A percentile compares a stretch with the other conserved stretches of the same genome.
Conservation (phyloP, 768 basidiomycete genomes). For the Lactarius psammicola region DNA sequence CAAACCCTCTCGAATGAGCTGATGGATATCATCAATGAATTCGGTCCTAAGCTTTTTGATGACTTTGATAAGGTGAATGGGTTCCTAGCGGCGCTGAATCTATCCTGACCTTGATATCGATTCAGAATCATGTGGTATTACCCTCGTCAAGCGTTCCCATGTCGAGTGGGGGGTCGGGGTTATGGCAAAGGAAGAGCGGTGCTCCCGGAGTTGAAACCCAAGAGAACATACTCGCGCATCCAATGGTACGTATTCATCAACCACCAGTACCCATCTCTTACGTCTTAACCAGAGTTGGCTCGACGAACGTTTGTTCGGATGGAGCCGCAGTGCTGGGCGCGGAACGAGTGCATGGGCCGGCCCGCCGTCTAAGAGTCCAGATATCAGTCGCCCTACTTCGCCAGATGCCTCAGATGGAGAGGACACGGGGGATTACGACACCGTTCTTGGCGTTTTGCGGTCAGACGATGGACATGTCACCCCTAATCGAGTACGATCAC, state of each 20-base stretch:
- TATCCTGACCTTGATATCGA: constrained; percentile 10
- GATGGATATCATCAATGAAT: constrained; percentile 77
- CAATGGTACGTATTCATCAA: constrained; percentile 57
- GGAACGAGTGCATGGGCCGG: constrained; percentile 91
- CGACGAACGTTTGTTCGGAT: constrained; percentile 89
- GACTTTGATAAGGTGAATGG: constrained; percentile 75
- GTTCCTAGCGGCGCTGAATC: neutral
- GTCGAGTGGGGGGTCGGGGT: constrained; percentile 64
- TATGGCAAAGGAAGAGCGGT: constrained; percentile 74
- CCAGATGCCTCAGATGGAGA: constrained; percentile 84
- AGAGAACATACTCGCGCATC: constrained; percentile 81
- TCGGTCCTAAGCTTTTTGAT: constrained; percentile 81
- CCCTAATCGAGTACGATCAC: constrained; percentile 41
- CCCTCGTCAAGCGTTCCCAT: constrained; percentile 82
- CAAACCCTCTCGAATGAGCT: constrained; percentile 78
- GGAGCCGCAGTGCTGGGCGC: constrained; percentile 68
- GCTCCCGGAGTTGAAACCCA: constrained; percentile 77
- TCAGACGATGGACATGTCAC: constrained; percentile 45
- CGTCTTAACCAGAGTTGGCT: constrained; percentile 61
- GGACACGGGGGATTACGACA: constrained; percentile 88
- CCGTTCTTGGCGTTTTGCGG: constrained; percentile 70
- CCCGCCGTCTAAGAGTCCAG: constrained; percentile 47
- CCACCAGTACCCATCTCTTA: neutral
- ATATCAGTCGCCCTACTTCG: constrained; percentile 61
- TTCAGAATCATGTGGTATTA: constrained; percentile 56